Evolutionary conservation across 371 early-diverging fungal species (phyloP).

Genomic region (Nematocida sp.): DNA sequence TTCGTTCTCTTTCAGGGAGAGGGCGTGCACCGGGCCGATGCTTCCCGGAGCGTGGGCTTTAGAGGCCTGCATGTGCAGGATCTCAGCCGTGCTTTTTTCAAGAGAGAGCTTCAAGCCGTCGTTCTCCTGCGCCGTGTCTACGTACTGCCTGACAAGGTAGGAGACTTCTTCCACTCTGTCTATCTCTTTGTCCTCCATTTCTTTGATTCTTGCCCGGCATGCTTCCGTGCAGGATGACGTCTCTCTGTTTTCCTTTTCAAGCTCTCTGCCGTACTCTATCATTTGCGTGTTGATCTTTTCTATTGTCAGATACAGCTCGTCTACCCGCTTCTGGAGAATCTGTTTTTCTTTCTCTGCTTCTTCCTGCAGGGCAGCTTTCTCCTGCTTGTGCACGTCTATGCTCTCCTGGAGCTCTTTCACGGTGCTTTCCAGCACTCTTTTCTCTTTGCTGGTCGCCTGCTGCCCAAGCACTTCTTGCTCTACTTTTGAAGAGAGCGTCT

Average conservation of each 20-base stretch:
- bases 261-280: constrained; percentile 24
- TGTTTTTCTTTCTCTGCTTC: constrained; percentile 11
- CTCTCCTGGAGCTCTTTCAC: neutral
- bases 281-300: constrained; percentile 33
- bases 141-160: constrained; percentile 40
- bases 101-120: constrained; percentile 30
- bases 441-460: neutral
- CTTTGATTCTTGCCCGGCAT: constrained; percentile 25
- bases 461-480: neutral
- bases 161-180: constrained; percentile 47
- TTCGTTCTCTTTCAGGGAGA: neutral
- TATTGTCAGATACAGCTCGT: constrained; percentile 34
- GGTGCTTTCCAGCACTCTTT: neutral
- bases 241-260: constrained; percentile 33
- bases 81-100: constrained; percentile 15
- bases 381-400: constrained; percentile 7
- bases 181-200: constrained; percentile 47
- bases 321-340: constrained; percentile 23
- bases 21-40: neutral
- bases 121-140: constrained; percentile 34
- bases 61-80: too few relatives aligned
- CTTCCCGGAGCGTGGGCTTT: neutral
- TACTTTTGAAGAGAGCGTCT: constrained; percentile 15
- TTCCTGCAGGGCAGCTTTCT: neutral
- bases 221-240: neutral